A percentile compares a stretch with the other conserved stretches of the same genome.
Evolutionary conservation across 179 eudicot genomes (phyloP).

Genomic region (Pouteria campechiana): DNA sequence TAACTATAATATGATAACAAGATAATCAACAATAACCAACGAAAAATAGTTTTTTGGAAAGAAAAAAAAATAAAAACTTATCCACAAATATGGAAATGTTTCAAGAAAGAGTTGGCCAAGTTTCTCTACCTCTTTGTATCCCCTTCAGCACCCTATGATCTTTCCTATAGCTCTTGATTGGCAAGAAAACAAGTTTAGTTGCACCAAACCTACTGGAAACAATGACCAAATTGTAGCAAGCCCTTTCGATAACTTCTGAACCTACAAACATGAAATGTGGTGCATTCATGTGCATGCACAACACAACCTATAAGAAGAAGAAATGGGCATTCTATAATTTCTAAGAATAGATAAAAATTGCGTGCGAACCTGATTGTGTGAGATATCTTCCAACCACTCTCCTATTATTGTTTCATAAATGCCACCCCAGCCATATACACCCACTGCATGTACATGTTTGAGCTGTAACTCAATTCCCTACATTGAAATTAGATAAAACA

Average conservation of each 20-base stretch:
- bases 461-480: conserved; percentile 95
- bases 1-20: too few species aligned
- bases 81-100: too few species aligned
- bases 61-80: too few species aligned
- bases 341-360: not conserved
- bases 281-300: conserved; percentile 1
- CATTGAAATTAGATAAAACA: too few species aligned
- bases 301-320: not conserved
- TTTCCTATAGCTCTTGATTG: conserved; percentile 70
- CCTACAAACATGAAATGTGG: conserved; percentile 21
- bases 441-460: conserved; percentile 76
- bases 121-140: conserved; percentile 98
- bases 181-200: conserved; percentile 81
- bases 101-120: too few species aligned
- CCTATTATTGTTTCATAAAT: conserved; percentile 65
- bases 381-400: conserved; percentile 97
- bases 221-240: conserved; percentile 75
- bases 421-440: conserved; percentile 85
- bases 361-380: conserved; percentile 76
- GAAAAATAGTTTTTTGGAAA: too few species aligned
- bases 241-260: conserved; percentile 72
- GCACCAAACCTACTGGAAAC: conserved; percentile 91
- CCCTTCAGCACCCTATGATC: conserved; percentile 84
- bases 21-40: too few species aligned
- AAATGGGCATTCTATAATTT: conserved; percentile 2